Evolutionary conservation across 805 yeast genomes (phyloP).

Genomic region (Zygoascus flipseniorum): DNA sequence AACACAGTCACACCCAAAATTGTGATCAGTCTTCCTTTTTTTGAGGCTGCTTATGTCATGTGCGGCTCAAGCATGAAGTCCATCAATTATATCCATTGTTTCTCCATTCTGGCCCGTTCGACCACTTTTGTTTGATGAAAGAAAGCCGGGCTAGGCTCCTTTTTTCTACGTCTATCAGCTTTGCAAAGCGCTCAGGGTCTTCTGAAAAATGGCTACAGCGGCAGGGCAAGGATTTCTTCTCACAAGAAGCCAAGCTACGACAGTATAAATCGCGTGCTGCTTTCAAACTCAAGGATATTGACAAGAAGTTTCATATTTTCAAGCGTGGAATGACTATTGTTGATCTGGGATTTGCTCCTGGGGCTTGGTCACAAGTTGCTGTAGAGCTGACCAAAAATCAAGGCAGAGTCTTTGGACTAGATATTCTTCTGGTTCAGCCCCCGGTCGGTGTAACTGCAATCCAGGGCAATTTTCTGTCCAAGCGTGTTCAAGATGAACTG

Average conservation of each 20-base stretch:
- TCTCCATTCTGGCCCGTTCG: neutral
- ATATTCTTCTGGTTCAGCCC: slow-evolving; percentile 68
- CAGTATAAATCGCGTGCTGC: slow-evolving; percentile 83
- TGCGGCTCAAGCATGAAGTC: neutral
- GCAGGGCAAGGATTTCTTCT: slow-evolving; percentile 54
- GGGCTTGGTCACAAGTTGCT: slow-evolving; percentile 90
- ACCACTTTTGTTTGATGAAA: neutral
- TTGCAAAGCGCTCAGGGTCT: slow-evolving; percentile 27
- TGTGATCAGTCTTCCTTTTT: too few relatives aligned
- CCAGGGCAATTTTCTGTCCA: slow-evolving; percentile 79
- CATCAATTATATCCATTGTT: neutral
- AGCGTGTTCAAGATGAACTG: slow-evolving; percentile 30
- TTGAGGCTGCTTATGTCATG: neutral
- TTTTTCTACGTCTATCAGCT: neutral
- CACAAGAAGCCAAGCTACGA: slow-evolving; percentile 55
- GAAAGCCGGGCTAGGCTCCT: neutral
- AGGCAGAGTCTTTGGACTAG: slow-evolving; percentile 70
- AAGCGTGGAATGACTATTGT: slow-evolving; percentile 51
- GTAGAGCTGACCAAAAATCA: slow-evolving; percentile 39
- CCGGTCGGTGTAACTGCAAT: slow-evolving; percentile 71
- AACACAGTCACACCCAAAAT: neutral
- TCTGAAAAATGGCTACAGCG: slow-evolving; percentile 70
- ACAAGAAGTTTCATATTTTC: slow-evolving; percentile 55
- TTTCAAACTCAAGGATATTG: slow-evolving; percentile 70
- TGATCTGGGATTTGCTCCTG: slow-evolving; percentile 87